Conservation (phyloP, 176 grass and related monocot genomes). For the Themeda triandra region DNA sequence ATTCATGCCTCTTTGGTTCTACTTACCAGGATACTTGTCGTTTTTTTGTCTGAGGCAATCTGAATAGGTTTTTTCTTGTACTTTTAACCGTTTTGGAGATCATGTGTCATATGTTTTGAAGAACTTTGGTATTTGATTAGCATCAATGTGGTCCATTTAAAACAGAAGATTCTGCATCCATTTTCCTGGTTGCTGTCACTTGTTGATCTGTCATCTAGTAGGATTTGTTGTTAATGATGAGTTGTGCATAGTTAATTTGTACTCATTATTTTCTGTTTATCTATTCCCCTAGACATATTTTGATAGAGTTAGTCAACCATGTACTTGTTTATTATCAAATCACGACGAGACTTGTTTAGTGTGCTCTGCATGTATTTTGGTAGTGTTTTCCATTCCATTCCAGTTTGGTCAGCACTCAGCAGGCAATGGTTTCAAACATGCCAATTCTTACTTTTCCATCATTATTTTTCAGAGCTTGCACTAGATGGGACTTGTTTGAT, state of each 20-base stretch:
- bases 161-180: not conserved
- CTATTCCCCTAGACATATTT: not conserved
- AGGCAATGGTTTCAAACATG: not conserved
- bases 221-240: not conserved
- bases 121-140: not conserved
- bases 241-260: not conserved
- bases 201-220: slow-evolving; percentile 4
- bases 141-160: not conserved
- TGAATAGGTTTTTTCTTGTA: not conserved
- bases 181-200: not conserved
- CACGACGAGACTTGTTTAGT: not conserved
- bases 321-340: slow-evolving; percentile 2
- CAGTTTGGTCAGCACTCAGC: not conserved
- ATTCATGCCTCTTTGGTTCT: not conserved
- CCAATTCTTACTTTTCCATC: slow-evolving; percentile 3
- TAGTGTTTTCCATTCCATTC: not conserved
- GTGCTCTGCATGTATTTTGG: slow-evolving; percentile 32
- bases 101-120: not conserved
- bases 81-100: not conserved
- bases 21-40: not conserved
- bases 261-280: not conserved
- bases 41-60: not conserved
- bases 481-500: slow-evolving; percentile 29
- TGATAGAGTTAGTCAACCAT: slow-evolving; percentile 22
- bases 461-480: slow-evolving; percentile 34